Conservation (phyloP, 345 rosid species). For the Draba incana region DNA sequence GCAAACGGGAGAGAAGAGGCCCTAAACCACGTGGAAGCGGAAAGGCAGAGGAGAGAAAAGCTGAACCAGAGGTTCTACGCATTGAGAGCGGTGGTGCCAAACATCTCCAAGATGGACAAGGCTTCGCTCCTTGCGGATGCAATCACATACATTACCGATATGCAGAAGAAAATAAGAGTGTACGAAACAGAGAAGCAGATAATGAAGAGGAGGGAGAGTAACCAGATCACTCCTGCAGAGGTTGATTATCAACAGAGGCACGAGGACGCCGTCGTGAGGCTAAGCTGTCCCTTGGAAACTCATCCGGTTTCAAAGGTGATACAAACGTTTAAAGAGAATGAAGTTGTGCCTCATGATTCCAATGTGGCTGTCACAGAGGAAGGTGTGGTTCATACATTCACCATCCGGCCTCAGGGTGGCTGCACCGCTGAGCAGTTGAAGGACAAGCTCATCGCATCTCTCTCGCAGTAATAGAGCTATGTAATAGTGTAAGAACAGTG, state of each 20-base stretch:
- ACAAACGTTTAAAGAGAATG: conserved; percentile 68
- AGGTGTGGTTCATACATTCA: conserved; percentile 77
- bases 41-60: conserved; percentile 93
- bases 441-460: conserved; percentile 70
- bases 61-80: conserved; percentile 97
- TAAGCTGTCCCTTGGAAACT: conserved; percentile 71
- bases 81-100: conserved; percentile 86
- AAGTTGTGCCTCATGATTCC: conserved; percentile 61
- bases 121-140: conserved; percentile 95
- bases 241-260: conserved; percentile 74
- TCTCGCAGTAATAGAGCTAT: conserved; percentile 48
- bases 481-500: neutral
- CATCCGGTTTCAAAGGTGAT: conserved; percentile 75
- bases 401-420: conserved; percentile 63
- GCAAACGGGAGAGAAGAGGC: conserved; percentile 99
- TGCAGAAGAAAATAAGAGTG: conserved; percentile 71
- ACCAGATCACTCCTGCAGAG: conserved; percentile 54
- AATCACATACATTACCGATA: conserved; percentile 78
- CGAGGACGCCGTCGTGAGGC: conserved; percentile 72
- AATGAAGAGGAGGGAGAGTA: conserved; percentile 46
- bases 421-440: conserved; percentile 75
- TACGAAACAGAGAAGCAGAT: conserved; percentile 78
- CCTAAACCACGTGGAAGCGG: conserved; percentile 93
- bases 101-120: conserved; percentile 96
- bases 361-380: conserved; percentile 63